Evolutionary conservation across 2,329 filamentous ascomycete genomes (phyloP), one percentile per base, ranked within the genome.

Genomic region (Fusarium newnesense): DNA sequence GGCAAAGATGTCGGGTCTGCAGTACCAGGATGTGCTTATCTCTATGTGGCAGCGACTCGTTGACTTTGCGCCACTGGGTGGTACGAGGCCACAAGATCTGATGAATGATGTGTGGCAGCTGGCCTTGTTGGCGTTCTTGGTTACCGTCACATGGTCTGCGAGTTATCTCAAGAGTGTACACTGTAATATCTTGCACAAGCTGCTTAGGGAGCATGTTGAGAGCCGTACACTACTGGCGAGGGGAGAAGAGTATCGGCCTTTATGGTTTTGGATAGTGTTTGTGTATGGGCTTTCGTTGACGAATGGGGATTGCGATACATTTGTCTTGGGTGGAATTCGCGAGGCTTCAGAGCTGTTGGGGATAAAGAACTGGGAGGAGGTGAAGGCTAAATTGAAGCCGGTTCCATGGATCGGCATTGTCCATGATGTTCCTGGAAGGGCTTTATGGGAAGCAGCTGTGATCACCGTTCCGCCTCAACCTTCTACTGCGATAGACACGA

Each of bases 351-450:
- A 39, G 11, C 44, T 71, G 21, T 16, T 75, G 7, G 24, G 30
- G 4, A 26, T 66, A 6, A 10, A 2, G 7, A 49, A 34, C 6
- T 76, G 74, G 74, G 66, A 67, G 5, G 73, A 66, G 5, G 34
- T 32, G 2, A 74, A 32, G 34, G 21, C 32, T 2, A 43, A 15
- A 21, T 21, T 73, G 4, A 60, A 53, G 32, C 43, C 49, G 5
- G 73, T 73, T 37, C 73, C 73, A 4, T 76, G 73, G 73, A 70
- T 76, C 46, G 36, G 32, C 0, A 32, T 69, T 16, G 61, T 75
- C 15, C 73, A 76, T 21, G 71, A 70, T 13, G 28, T 37, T 19
- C 46, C 37, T 19, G 71, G 71, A 4, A 68, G 43, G 39, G 37
- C 46, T 19, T 8, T 75, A 1, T 76, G 74, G 74, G 67, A 70